Evolutionary conservation across 1,284 basidiomycete species (phyloP), one percentile per base, ranked within the genome.

Genomic region (Boletellus sp.): DNA sequence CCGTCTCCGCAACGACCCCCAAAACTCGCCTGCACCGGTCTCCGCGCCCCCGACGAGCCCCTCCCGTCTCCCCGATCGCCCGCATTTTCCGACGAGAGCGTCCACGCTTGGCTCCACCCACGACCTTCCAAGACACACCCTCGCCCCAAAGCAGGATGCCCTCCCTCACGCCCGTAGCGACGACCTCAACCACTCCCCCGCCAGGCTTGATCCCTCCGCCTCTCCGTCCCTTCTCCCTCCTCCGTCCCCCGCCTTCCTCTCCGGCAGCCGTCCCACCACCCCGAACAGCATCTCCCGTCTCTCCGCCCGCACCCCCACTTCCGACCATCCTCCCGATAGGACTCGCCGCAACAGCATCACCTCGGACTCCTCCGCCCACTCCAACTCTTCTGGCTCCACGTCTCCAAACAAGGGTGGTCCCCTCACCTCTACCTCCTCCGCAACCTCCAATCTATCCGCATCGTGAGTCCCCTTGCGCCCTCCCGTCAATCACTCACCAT

Each of bases 131-230:
- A 75, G 74, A 54, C 71, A 69, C 62, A 73, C 70, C 55, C 61
- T 69, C 52, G 55, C 70, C 44, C 69, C 63, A 57, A 72, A 57
- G 53, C 61, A 58, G 40, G 66, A 67, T 45, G 33, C 43, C 2
- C 43, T 49, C 22, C 57, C 64, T 36, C 73, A 82, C 59, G 69
- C 80, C 45, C 79, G 73, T 42, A 87, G 84, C 68, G 84, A 87
- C 60, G 84, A 87, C 68, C 69, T 87, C 45, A 84, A 78, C 61
- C 85, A 87, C 63, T 58, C 63, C 16, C 60, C 56, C 25, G 59
- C 67, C 16, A 55, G 50, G 22, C 41, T 49, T 27, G 59, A 60
- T 48, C 54, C 53, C 48, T 49, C 32, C 41, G 43, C 48, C 35
- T 47, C 59, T 26, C 41, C 55, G 25, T 34, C 63, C 45, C 49